Conservation (phyloP, 2,329 filamentous ascomycete genomes). For the Calonectria fujianensis region DNA sequence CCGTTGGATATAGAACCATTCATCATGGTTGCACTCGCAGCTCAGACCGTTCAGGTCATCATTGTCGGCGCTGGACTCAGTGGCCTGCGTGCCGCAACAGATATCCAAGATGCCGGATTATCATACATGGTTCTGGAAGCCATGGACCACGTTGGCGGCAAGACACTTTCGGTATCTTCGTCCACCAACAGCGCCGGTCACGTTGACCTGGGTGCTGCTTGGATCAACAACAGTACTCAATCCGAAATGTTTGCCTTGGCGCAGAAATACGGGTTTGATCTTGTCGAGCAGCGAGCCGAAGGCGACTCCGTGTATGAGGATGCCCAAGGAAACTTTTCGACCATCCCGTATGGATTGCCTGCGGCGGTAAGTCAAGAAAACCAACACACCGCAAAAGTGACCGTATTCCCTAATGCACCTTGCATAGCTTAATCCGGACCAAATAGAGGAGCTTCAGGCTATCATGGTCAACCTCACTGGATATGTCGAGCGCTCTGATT, state of each 20-base stretch:
- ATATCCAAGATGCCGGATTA: constrained; percentile 7
- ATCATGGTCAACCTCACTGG: neutral
- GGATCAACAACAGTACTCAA: constrained; percentile 15
- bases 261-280: constrained; percentile 23
- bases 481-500: neutral
- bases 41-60: constrained; percentile 5
- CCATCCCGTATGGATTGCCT: neutral
- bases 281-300: neutral
- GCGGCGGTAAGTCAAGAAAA: neutral
- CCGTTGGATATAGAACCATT: neutral
- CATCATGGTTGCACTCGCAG: neutral
- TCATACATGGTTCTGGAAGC: constrained; percentile 31
- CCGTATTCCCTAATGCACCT: neutral
- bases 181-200: neutral
- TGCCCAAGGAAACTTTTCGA: neutral
- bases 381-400: too few relatives aligned
- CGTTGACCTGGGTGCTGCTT: constrained; percentile 18
- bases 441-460: neutral
- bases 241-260: constrained; percentile 13
- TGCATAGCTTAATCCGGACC: neutral
- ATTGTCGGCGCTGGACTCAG: constrained; percentile 32
- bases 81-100: constrained; percentile 27
- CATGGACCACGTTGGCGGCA: constrained; percentile 23
- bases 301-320: neutral
- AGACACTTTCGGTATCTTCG: neutral